Base-by-base conservation (phyloP, 129 eudicot species). In the Tagetes patula region DNA sequence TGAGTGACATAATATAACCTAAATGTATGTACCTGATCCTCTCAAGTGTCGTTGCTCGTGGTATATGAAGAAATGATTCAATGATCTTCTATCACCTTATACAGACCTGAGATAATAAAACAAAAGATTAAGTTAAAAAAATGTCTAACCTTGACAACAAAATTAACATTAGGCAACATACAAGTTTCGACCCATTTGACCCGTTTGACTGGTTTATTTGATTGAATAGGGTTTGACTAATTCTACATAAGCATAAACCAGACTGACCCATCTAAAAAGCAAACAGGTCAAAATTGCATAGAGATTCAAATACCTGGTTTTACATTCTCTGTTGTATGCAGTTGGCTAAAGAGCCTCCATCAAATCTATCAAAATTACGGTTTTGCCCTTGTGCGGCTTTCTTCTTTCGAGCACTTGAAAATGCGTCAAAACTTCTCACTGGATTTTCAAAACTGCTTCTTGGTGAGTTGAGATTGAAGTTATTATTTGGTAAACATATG, bases 361-460 rank as follows among this genome's bases (percentile, higher is more conserved):
- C 89, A 72, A 71, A 82, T 77, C 81, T 67, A 61, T 80, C 79
- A 36, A 77, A 71, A 31, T 67, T 66, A 79, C 79, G 75, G 48
- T 37, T 71, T 65, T 79, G 67, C 38, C 14, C 77, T 65, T 47
- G 74, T 8, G 67, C 77, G 43, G 73, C 72, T 62, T 72, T 79
- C 64, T 79, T 79, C 47, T 70, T 78, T 11, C 78, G 66, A 43
- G 67, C 77, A 33, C 14, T 56, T 33, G 61, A 61, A 33, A 66
- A 63, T 43, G 75, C 48, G 46, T 78, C 84, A 3, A 69, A 50
- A 27, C 73, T 76, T 80, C 80, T 82, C 52, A 70, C 60, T 30
- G 72, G 68, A 67, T 58, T 78, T 73, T 72, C 76, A 80, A 54
- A 50, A 39, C 64, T 40, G 46, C 58, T 64, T 72, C 70, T 62